A percentile compares a stretch with the other conserved stretches of the same genome.
Evolutionary conservation across 495 filamentous ascomycete genomes (phyloP).

Genomic region (Xylaria acuta): DNA sequence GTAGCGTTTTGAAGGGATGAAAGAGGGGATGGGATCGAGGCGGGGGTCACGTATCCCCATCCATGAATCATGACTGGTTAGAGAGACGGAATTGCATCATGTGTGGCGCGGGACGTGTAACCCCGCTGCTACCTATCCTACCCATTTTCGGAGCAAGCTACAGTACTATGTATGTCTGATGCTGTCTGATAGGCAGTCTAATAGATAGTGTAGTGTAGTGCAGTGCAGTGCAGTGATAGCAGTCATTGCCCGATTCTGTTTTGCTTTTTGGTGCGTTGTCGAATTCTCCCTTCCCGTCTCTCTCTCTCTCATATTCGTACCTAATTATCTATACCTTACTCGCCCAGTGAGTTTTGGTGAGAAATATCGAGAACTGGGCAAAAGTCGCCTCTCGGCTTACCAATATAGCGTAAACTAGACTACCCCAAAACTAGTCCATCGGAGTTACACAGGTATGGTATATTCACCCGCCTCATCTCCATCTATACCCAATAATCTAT

Average conservation of each 20-base stretch:
- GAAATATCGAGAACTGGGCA: not conserved
- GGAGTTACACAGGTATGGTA: not conserved
- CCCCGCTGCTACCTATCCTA: slow-evolving; percentile 4
- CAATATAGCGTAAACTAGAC: not conserved
- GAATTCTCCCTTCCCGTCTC: too few species aligned
- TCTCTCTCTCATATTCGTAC: too few species aligned
- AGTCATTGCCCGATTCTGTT: too few species aligned
- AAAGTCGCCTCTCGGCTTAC: not conserved
- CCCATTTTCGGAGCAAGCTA: not conserved
- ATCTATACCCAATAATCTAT: not conserved
- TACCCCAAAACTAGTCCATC: not conserved
- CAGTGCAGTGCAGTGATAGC: too few species aligned
- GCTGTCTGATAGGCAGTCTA: too few species aligned
- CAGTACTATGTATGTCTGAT: too few species aligned
- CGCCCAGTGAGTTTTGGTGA: too few species aligned
- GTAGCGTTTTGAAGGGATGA: not conserved
- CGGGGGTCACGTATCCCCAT: not conserved
- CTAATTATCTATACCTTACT: too few species aligned
- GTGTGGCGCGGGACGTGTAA: not conserved
- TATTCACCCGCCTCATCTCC: not conserved
- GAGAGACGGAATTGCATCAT: slow-evolving; percentile 12
- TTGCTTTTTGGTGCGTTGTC: too few species aligned
- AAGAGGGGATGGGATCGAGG: slow-evolving; percentile 7
- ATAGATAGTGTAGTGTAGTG: too few species aligned
- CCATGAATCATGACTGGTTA: not conserved